phyloP scores from a whole-genome alignment of 2,329 filamentous ascomycete genomes.

The Paramyrothecium sp. region DNA sequence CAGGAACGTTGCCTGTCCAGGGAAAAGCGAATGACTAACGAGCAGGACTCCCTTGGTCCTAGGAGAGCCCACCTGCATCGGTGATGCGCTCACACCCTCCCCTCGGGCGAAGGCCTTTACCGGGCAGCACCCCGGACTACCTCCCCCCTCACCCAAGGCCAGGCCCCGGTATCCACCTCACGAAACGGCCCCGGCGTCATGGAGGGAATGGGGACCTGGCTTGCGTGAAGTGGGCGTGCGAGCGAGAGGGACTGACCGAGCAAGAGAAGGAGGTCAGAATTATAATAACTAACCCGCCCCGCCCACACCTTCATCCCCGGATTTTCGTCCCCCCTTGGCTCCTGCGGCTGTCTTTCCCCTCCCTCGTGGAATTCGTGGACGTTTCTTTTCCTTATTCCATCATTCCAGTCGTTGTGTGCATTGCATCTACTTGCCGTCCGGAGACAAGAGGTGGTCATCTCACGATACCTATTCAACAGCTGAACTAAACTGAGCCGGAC shows the following conservation, averaged over 20 bases:
- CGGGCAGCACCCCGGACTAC: not conserved
- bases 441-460: no score
- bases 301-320: constrained; percentile 25
- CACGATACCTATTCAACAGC: no score
- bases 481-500: no score
- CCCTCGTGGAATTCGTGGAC: not conserved
- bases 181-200: not conserved
- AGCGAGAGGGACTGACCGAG: no score
- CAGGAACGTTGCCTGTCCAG: not conserved
- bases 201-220: not conserved
- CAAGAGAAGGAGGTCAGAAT: constrained; percentile 14
- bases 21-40: not conserved
- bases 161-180: not conserved
- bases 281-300: constrained; percentile 28
- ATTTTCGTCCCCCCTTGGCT: constrained; percentile 25
- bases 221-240: no score
- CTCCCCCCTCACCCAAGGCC: not conserved
- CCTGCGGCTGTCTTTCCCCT: constrained; percentile 11
- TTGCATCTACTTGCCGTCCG: no score
- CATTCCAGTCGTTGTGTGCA: no score
- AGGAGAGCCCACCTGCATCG: no score
- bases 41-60: no score
- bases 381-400: not conserved
- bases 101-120: not conserved
- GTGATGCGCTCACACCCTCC: not conserved